These are phyloP conservation scores for Jacaranda mimosifolia DNA, from an alignment of 257 asterid genomes.

Conservation along the genomic window DNA sequence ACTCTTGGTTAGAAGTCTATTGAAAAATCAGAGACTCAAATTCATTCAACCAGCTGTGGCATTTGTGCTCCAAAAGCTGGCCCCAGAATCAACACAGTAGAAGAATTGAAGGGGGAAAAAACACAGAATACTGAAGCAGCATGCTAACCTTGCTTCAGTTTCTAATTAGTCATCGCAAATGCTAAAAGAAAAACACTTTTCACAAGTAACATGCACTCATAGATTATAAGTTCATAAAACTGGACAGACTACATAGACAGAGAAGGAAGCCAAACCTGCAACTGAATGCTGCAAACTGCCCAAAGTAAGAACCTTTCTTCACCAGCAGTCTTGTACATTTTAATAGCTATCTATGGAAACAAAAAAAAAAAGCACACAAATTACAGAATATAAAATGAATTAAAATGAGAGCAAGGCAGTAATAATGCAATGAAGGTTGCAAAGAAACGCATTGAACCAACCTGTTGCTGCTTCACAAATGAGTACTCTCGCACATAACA, in stretches of 20 bases:
- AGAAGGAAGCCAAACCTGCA: slow-evolving; percentile 70
- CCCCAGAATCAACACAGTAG: not conserved
- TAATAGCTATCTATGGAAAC: slow-evolving; percentile 78
- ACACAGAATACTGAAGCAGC: not conserved
- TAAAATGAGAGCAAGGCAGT: not conserved
- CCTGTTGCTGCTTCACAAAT: slow-evolving; percentile 99
- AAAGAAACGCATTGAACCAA: slow-evolving; percentile 42
- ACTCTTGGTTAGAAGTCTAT: too few species aligned
- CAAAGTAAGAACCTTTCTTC: slow-evolving; percentile 96
- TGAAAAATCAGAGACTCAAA: not conserved
- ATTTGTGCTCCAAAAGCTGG: not conserved
- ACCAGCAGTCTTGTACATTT: slow-evolving; percentile 86
- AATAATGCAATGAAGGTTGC: slow-evolving; percentile 4
- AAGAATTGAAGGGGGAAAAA: not conserved
- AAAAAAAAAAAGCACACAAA: slow-evolving; percentile 19
- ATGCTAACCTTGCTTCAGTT: slow-evolving; percentile 5
- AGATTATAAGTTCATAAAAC: slow-evolving; percentile 4
- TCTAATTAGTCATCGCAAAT: not conserved
- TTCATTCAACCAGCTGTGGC: not conserved
- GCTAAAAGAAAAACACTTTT: not conserved
- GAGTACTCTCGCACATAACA: slow-evolving; percentile 94
- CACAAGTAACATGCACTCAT: slow-evolving; percentile 4
- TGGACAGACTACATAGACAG: slow-evolving; percentile 28
- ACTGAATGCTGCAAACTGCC: slow-evolving; percentile 98
- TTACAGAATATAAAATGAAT: not conserved